A percentile compares a stretch with the other conserved stretches of the same genome.
phyloP scores from a whole-genome alignment of 2,329 filamentous ascomycete genomes.

The Fusarium nelsonii region DNA sequence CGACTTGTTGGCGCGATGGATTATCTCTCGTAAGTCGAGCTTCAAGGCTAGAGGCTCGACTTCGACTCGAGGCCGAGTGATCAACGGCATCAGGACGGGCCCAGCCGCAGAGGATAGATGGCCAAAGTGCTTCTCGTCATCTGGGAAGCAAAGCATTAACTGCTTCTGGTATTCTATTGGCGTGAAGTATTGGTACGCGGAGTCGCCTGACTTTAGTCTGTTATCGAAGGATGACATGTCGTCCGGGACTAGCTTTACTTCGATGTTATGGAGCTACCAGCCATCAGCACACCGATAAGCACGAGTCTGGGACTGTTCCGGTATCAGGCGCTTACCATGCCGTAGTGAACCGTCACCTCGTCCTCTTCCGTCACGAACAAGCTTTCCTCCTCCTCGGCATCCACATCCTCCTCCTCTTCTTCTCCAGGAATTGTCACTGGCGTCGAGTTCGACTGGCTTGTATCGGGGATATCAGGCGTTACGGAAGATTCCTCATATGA shows the following conservation, averaged over 20 bases:
- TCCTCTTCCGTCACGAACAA: not conserved
- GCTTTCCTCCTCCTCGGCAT: not conserved
- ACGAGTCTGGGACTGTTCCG: fast-evolving
- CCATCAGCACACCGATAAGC: fast-evolving
- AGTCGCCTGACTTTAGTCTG: not conserved
- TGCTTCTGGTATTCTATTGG: not conserved
- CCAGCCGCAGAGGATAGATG: not conserved
- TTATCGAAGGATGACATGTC: slow-evolving; percentile 6
- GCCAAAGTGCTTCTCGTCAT: not conserved
- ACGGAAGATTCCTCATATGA: not conserved
- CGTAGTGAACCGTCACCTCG: not conserved
- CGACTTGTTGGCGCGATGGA: slow-evolving; percentile 1
- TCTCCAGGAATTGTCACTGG: not conserved
- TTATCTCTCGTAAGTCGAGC: slow-evolving; percentile 1
- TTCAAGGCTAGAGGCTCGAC: slow-evolving; percentile 3
- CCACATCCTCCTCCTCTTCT: not conserved
- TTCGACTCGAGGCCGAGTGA: not conserved
- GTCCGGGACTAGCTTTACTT: slow-evolving; percentile 11
- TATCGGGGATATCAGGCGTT: not conserved
- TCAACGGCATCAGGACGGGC: not conserved
- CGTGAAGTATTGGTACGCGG: slow-evolving; percentile 1
- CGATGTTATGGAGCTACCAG: slow-evolving; percentile 13
- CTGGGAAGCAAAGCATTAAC: slow-evolving; percentile 14
- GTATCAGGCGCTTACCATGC: not conserved
- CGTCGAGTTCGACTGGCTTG: not conserved